phyloP scores from a whole-genome alignment of 2,329 filamentous ascomycete species.

The Fusarium nygamai region DNA sequence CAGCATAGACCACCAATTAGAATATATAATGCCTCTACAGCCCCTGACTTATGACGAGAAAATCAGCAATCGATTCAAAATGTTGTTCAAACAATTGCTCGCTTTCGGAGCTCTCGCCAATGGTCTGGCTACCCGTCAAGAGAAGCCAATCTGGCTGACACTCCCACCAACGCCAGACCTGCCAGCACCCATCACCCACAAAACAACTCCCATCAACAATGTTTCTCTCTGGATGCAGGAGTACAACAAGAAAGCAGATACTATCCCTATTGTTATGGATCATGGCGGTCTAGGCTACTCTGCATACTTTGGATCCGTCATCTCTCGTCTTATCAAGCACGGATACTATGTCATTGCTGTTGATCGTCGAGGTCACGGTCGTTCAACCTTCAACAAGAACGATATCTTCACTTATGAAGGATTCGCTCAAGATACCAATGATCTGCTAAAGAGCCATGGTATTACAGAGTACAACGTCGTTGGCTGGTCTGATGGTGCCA shows the following conservation, averaged over 20 bases:
- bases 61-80: background rate
- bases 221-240: conserved; percentile 54
- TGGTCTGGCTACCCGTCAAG: conserved; percentile 40
- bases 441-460: conserved; percentile 44
- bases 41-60: background rate
- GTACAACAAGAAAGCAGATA: conserved; percentile 50
- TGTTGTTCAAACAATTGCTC: conserved; percentile 12
- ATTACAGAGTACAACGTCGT: conserved; percentile 48
- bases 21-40: background rate
- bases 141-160: conserved; percentile 45
- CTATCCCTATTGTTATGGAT: conserved; percentile 51
- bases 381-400: conserved; percentile 48
- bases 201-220: conserved; percentile 47
- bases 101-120: conserved; percentile 16
- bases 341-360: conserved; percentile 53
- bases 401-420: conserved; percentile 53
- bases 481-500: conserved; percentile 55
- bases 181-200: conserved; percentile 47
- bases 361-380: conserved; percentile 54
- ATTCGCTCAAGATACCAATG: conserved; percentile 50
- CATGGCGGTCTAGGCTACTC: conserved; percentile 55
- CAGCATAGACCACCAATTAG: background rate
- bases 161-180: conserved; percentile 52
- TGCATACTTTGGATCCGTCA: conserved; percentile 53
- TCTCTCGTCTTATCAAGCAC: conserved; percentile 46